Conservation (phyloP, 768 basidiomycete species). For the Pleurotus eryngii region DNA sequence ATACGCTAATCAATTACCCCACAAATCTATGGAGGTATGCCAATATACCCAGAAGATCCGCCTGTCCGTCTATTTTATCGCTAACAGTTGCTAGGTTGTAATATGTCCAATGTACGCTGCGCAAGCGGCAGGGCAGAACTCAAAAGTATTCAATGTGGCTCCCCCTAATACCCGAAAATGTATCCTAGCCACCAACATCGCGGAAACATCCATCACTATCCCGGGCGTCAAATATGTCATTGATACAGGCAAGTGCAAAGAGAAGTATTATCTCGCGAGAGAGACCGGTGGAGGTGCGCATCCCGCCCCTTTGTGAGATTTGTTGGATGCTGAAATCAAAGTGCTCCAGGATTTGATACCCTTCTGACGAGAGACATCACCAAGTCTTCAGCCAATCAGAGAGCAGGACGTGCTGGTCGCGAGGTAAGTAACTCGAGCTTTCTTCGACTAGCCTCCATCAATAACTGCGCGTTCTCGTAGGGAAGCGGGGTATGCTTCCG, state of each 20-base stretch:
- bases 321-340: no score
- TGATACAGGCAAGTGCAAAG: constrained; percentile 94
- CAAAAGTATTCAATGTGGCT: constrained; percentile 69
- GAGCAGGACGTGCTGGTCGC: constrained; percentile 95
- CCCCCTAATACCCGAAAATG: constrained; percentile 78
- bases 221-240: constrained; percentile 95
- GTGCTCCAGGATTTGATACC: constrained; percentile 74
- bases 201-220: constrained; percentile 97
- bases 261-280: constrained; percentile 79
- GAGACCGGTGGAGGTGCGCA: constrained; percentile 62
- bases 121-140: constrained; percentile 73
- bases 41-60: not conserved
- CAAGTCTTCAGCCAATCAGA: constrained; percentile 87
- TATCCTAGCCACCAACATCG: constrained; percentile 96
- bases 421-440: constrained; percentile 48
- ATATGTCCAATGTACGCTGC: constrained; percentile 85
- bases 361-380: constrained; percentile 80
- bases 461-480: constrained; percentile 28
- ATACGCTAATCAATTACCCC: constrained; percentile 67
- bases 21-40: constrained; percentile 48
- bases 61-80: not conserved
- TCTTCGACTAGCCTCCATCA: not conserved
- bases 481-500: constrained; percentile 86
- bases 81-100: constrained; percentile 46
- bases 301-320: not conserved